Evolutionary conservation across 1,139 yeast genomes (phyloP), one percentile per base, ranked within the genome.

Genomic region (Hanseniaspora gamundiae): DNA sequence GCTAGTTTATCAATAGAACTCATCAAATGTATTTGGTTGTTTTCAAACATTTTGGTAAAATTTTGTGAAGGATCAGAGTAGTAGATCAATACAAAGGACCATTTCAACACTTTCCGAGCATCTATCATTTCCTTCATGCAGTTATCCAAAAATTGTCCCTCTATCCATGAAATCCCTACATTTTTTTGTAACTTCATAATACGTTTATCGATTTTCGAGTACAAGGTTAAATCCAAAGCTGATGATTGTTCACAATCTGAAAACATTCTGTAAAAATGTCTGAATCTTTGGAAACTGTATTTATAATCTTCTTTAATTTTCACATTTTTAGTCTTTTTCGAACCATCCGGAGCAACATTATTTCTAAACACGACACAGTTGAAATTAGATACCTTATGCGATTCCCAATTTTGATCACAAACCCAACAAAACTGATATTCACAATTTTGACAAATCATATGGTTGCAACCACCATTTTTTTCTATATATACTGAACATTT

Each of bases 381-480:
- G 62, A 78, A 87, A 61, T 66, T 78, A 42, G 71, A 66, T 31
- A 70, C 68, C 1, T 78, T 78, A 62, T 91, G 98, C n/a, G 65
- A 65, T 1, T 59, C 56, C 98, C 98, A 93, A 29, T 68, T 71
- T 7, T 80, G 80, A 52, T 76, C 61, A 61, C 99, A 91, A 42
- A 87, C 78, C 99, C 99, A 91, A 60, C 99, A 91, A 59, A 87
- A 91, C 56, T 88, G 85, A 58, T 76, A 65, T 11, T 61, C 60
- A 61, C 99, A 91, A 49, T 78, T 80, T 5, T 74, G 68, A 60
- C 99, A 91, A 0, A 78, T 73, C 95, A 91, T 88, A 64, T 91
- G 98, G 63, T 91, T 88, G 63, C 97, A 91, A 0, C 97, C 97
- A 27, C 96, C 97, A 58, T 81, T 82, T 58, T 88, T 83, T 55